Evolutionary conservation across 176 grass and related monocot species (phyloP), one percentile per base, ranked within the genome.

Genomic region (Musa acuminata): DNA sequence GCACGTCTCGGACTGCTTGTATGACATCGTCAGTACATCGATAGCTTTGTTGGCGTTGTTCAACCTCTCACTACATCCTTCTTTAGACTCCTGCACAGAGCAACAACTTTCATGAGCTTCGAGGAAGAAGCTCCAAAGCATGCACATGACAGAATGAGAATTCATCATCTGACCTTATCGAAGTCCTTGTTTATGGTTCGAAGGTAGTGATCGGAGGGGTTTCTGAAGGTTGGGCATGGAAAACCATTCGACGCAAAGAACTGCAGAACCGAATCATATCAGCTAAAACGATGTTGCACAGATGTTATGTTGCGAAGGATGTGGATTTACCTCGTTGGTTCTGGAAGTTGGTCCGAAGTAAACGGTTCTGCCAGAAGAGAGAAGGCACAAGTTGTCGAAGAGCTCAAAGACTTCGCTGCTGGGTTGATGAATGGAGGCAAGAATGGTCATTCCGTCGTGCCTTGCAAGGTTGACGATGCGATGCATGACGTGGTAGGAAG

Each of bases 161-260:
- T 53, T 53, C 53, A 81, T 48, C 53, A 77, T 9, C 52, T 55
- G 21, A 92, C 93, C 77, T 87, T 89, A 51, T 89, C 95, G 0
- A 99, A 99, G 76, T 99, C 95, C 73, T 89, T 94, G 80, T 99
- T 99, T 67, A 99, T 89, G 17, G 95, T 99, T 24, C 90, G 87
- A 22, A 94, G 72, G 70, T 85, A 94, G 73, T 99, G 95, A 60
- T 99, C 95, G 0, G 95, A 99, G 69, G 95, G 95, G 65, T 99
- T 99, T 82, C 85, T 89, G 75, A 94, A 78, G 2, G 90, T 72
- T 13, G 95, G 95, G 58, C 88, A 91, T 0, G 95, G 84, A 60
- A 98, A 91, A 1, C 90, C 90, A 19, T 86, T 94, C 49, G 85
- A 52, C 63, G 82, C 55, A 19, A 99, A 99, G 48, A 94, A 99